Percentiles rank a stretch among this genome's conserved stretches.
These are phyloP conservation scores for Seiridium cupressi DNA, from an alignment of 2,329 filamentous ascomycete genomes.

Conservation along the genomic window DNA sequence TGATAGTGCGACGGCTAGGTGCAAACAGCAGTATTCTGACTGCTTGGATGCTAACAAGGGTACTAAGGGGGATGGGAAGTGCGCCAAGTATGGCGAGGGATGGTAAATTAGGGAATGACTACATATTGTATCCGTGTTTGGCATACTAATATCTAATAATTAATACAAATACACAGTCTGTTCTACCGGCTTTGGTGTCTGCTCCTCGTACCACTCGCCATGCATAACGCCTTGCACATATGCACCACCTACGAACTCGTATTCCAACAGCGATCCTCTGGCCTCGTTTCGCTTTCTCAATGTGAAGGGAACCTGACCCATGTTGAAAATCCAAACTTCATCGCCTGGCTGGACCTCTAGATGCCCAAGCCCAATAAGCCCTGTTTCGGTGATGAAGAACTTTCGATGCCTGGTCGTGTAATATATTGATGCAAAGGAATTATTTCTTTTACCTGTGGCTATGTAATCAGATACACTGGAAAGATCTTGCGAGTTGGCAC, in stretches of 20 bases:
- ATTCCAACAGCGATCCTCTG: neutral
- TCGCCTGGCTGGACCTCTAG: neutral
- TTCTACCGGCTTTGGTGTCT: neutral
- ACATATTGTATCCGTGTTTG: no score
- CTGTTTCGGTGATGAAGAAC: neutral
- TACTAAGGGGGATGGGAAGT: constrained; percentile 36
- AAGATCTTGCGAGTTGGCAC: no score
- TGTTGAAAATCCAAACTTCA: neutral
- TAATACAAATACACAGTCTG: neutral
- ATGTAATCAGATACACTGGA: no score
- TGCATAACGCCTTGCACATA: neutral
- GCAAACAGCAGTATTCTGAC: constrained; percentile 47
- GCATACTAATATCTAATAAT: neutral
- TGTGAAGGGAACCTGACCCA: neutral
- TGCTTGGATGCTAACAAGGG: constrained; percentile 42
- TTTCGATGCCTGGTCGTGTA: neutral
- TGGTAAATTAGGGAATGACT: neutral
- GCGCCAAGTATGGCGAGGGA: constrained; percentile 21
- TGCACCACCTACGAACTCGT: neutral
- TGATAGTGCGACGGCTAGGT: constrained; percentile 36
- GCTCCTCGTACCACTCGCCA: neutral
- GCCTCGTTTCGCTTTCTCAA: neutral
- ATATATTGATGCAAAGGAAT: no score
- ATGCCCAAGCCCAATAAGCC: neutral
- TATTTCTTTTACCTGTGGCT: no score